A percentile compares a stretch with the other conserved stretches of the same genome.
Evolutionary conservation across 805 yeast genomes (phyloP).

Genomic region (Myxozyma vanderwaltii): DNA sequence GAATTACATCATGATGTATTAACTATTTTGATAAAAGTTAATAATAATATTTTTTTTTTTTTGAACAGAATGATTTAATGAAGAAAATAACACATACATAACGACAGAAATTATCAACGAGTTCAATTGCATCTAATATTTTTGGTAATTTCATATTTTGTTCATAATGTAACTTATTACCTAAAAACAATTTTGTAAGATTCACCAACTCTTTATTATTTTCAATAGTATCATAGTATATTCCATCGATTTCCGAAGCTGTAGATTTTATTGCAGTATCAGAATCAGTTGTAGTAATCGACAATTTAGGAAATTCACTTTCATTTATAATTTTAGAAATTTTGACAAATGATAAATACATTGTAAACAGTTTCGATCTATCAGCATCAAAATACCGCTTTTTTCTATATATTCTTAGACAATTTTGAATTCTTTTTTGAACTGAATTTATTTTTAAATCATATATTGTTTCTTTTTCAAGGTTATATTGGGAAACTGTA

Average conservation of each 20-base stretch:
- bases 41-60: too few species aligned
- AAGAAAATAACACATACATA: conserved; percentile 1
- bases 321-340: neutral
- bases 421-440: conserved; percentile 7
- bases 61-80: neutral
- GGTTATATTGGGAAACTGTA: conserved; percentile 4
- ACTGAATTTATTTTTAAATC: neutral
- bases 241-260: too few species aligned
- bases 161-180: neutral
- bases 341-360: conserved; percentile 3
- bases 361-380: neutral
- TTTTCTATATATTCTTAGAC: neutral
- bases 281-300: too few species aligned
- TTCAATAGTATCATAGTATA: neutral
- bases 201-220: neutral
- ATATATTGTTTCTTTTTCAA: conserved; percentile 4
- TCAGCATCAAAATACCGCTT: conserved; percentile 12
- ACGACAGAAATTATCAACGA: conserved; percentile 11
- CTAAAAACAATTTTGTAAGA: conserved; percentile 1
- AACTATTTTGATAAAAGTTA: neutral
- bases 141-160: neutral
- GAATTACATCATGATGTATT: conserved; percentile 14
- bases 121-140: conserved; percentile 8
- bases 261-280: too few species aligned
- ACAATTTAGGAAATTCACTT: too few species aligned